Base-by-base conservation (phyloP, 345 rosid genomes). In the Diplotaxis tenuifolia region DNA sequence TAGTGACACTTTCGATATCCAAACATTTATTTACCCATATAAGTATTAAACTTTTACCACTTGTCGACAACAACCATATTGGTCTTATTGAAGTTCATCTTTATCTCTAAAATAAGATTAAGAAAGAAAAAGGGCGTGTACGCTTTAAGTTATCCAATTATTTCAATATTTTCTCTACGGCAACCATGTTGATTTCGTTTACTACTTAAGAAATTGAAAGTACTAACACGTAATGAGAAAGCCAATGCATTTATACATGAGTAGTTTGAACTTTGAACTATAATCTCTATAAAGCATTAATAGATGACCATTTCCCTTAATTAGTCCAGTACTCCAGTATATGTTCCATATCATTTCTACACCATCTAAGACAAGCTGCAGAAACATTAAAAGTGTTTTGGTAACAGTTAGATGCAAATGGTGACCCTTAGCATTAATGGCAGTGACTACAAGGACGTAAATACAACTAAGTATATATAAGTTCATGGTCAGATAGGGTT, bases 171-270 rank as follows among this genome's bases (percentile, higher is more conserved):
- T 19, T 20, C 16, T 40, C 58, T 29, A 9, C 16, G 15, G 7
- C 1, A 65, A 19, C 4, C 77, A 73, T 45, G 71, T 56, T 65
- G 40, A 25, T 55, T 27, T 55, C 70, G 64, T 73, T 45, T 73
- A 55, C 14, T 57, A 53, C 18, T 61, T 18, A 11, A 11, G 31
- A 57, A 40, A 25, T 10, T 16, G 2, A 38, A 10, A 57, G 9
- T 15, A 9, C 10, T 19, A 32, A 18, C 9, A 28, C 10, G 57
- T 31, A 18, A 28, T 63, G 70, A n/a, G 28, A n/a, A 32, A 1
- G 75, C 4, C 18, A 29, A 11, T 56, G 62, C 19, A 56, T 25
- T 25, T 25, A 25, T 14, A 56, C 16, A 23, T 23, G 18, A 23
- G 23, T 55, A 23, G 32, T 55, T 7, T 55, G 7, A 55, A 55